Base-by-base conservation (phyloP, 495 filamentous ascomycete species). In the Xylaria telfairii region DNA sequence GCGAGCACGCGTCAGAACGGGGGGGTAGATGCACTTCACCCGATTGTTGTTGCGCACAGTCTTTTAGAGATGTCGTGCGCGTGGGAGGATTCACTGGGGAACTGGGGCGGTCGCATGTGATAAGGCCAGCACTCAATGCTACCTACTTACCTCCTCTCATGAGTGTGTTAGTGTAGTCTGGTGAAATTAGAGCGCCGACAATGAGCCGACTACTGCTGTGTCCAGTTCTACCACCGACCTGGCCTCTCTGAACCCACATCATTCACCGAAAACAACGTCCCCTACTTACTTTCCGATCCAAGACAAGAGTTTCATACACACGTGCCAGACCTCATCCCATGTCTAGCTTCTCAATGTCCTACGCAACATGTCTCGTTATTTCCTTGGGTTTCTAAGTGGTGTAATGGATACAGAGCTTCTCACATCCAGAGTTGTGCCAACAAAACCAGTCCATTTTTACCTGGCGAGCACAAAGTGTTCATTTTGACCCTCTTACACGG, bases 31-130 rank as follows among this genome's bases (percentile, higher is more conserved):
- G 56, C 19, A 39, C 19, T 59, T 39, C n/a, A 37, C 19, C 56
- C 56, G 32, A 59, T 0, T 10, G 56, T 30, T 54, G 51, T 39
- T 60, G 30, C 8, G 56, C 19, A 51, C 47, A 24, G 12, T 26
- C 47, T 26, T n/a, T 13, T n/a, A 32, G 28, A 30, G 53, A 57
- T 59, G 56, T 19, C 21, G 56, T 39, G 15, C 56, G 34, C 56
- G 34, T 24, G 53, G 32, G 56, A 59, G 56, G 51, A 34, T 37
- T 59, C 30, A 5, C 56, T 37, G 32, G 56, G 56, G 56, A 59
- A 39, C n/a, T 21, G 47, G 46, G 24, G 46, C 30, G 64, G 64
- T 30, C 64, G 64, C 64, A 66, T 66, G 64, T 54, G 64, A 66
- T 28, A 28, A 66, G 47, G 64, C 46, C 64, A 65, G 19, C 44